phyloP scores from a whole-genome alignment of 345 rosid genomes.

The Euclidium syriacum region DNA sequence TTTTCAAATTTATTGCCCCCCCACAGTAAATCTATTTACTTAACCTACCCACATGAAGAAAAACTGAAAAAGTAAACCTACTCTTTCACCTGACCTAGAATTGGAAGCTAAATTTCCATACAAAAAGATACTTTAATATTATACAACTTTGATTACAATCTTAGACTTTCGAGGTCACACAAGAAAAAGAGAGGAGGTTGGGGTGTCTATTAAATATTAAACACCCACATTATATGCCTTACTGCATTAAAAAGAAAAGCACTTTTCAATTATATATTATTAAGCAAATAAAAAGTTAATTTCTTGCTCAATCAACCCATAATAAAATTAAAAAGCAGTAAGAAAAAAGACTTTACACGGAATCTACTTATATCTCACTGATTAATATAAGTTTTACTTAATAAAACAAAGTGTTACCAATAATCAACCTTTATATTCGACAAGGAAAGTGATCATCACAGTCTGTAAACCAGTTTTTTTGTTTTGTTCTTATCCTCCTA shows the following conservation, averaged over 20 bases:
- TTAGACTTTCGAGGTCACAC: constrained; percentile 1
- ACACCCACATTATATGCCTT: constrained; percentile 41
- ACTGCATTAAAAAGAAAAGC: constrained; percentile 51
- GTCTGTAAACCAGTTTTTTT: constrained; percentile 26
- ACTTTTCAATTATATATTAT: constrained; percentile 18
- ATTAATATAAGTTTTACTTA: constrained; percentile 18
- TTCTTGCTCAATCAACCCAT: constrained; percentile 22
- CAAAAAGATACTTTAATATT: background rate
- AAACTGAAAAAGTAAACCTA: background rate
- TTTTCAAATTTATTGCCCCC: too few species aligned
- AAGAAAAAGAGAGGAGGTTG: constrained; percentile 18
- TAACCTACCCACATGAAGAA: background rate
- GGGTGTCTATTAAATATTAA: constrained; percentile 24
- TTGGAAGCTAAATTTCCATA: background rate
- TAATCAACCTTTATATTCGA: constrained; percentile 26
- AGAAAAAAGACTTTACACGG: background rate
- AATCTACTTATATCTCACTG: constrained; percentile 25
- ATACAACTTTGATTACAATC: constrained; percentile 4
- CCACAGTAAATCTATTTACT: background rate
- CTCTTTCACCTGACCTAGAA: background rate
- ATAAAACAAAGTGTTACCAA: background rate
- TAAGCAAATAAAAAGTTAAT: constrained; percentile 14
- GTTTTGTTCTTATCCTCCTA: constrained; percentile 20
- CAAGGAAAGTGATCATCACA: constrained; percentile 27
- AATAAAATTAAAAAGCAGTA: background rate